These are phyloP conservation scores for Protostelium mycophagum DNA, from an alignment of 78 protist genomes.

Conservation along the genomic window DNA sequence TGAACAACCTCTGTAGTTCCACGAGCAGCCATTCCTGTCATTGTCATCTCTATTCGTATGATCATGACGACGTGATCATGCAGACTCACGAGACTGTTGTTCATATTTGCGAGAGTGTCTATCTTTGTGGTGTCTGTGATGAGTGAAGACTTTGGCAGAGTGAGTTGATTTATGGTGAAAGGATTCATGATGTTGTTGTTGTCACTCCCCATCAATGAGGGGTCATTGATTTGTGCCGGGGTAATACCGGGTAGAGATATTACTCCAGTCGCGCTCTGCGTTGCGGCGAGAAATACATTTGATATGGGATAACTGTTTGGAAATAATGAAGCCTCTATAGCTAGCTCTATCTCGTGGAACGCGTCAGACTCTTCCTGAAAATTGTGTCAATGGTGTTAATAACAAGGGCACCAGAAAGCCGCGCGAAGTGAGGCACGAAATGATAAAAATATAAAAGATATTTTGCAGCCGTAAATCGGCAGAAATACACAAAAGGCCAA, in stretches of 20 bases:
- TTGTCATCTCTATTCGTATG: background rate
- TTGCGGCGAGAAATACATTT: background rate
- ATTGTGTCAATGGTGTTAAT: no score
- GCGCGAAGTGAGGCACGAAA: no score
- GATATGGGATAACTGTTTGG: background rate
- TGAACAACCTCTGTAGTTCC: background rate
- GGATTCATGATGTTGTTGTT: background rate
- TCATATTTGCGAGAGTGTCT: background rate
- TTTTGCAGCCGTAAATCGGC: no score
- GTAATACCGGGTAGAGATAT: no score
- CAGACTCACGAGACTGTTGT: background rate
- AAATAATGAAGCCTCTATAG: background rate
- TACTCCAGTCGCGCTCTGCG: background rate
- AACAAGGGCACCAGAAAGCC: no score
- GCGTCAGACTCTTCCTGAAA: background rate
- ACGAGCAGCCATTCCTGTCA: conserved; percentile 1
- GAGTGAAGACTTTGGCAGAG: background rate
- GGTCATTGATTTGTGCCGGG: background rate
- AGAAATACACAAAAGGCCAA: no score
- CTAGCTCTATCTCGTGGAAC: background rate
- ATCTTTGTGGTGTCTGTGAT: background rate
- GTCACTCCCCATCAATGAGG: background rate
- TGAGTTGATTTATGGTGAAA: background rate
- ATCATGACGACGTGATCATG: no score
- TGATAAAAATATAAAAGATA: no score